Base-by-base conservation (phyloP, 1,284 basidiomycete species). In the Ustilago lituana region DNA sequence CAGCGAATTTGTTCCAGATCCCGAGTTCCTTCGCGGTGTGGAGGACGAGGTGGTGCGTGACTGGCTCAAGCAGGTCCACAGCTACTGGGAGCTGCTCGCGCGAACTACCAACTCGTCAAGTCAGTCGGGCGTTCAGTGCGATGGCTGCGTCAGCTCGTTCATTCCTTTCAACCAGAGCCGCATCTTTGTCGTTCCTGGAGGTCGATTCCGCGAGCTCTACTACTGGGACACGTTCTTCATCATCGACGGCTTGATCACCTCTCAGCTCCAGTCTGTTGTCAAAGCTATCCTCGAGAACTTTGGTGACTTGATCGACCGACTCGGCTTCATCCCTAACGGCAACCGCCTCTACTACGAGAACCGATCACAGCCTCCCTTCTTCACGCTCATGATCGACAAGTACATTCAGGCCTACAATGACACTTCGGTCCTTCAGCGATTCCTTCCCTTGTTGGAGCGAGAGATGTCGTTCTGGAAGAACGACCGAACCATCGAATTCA, bases 311-410 rank as follows among this genome's bases (percentile, higher is more conserved):
- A 93, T 95, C 92, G 93, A 96, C 77, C 88, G 94, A 78, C 84
- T 96, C 54, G 93, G 93, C 0, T 97, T 95, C 84, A 89, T 97
- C 68, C 93, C 93, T 2, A 97, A 96, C 77, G 94, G 94, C 12
- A 93, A 92, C 14, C 86, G 91, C 4, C 89, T 89, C 45, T 91
- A 92, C 73, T 79, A 95, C 83, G 83, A 95, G 65, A 87, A 94
- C 78, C 88, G 93, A 47, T 94, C 92, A 23, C 93, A 96, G 81
- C 93, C 93, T 9, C 93, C 93, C 4, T 79, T 94, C 31, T 72
- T 77, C 44, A 66, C 65, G 3, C 55, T 89, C 85, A 91, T 91
- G 89, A 83, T 91, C n/a, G 85, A 85, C 37, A 85, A 85, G 51
- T 91, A 90, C 66, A 84, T 90, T 33, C 81, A 85, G 11, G 83